Conservation (phyloP, 164 flowering plant species). For the Litsea cubeba region DNA sequence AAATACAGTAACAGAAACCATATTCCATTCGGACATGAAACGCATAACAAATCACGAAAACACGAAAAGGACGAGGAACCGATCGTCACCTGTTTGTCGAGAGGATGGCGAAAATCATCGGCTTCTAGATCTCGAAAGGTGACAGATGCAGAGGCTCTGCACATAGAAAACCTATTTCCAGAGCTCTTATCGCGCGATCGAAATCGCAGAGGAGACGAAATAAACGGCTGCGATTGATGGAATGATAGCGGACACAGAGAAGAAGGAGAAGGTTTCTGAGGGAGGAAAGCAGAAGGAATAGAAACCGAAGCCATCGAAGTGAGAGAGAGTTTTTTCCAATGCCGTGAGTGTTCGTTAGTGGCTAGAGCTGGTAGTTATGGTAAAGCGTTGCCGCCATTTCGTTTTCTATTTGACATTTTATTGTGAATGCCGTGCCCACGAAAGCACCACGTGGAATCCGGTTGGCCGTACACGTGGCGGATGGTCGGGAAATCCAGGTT, state of each 20-base stretch:
- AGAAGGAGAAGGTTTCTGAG: background rate
- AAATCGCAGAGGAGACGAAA: conserved; percentile 7
- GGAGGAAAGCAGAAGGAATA: conserved; percentile 13
- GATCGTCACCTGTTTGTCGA: conserved; percentile 28
- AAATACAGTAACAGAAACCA: too few species aligned
- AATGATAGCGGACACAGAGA: background rate
- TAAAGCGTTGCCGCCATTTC: background rate
- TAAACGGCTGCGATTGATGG: background rate
- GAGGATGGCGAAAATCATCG: conserved; percentile 35
- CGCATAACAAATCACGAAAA: too few species aligned
- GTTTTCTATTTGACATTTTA: background rate
- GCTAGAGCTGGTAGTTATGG: background rate
- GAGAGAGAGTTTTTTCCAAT: background rate
- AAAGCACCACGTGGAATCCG: too few species aligned
- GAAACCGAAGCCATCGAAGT: conserved; percentile 21
- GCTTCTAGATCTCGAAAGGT: conserved; percentile 30
- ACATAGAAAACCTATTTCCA: conserved; percentile 3
- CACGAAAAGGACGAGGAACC: background rate
- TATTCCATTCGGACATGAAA: background rate
- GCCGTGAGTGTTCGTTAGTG: background rate
- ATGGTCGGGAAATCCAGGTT: too few species aligned
- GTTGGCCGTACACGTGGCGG: too few species aligned
- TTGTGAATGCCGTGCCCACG: too few species aligned
- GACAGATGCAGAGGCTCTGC: conserved; percentile 16
- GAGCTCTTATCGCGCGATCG: conserved; percentile 4